These are phyloP conservation scores for Lactarius hatsudake DNA, from an alignment of 768 basidiomycete species.

Conservation along the genomic window DNA sequence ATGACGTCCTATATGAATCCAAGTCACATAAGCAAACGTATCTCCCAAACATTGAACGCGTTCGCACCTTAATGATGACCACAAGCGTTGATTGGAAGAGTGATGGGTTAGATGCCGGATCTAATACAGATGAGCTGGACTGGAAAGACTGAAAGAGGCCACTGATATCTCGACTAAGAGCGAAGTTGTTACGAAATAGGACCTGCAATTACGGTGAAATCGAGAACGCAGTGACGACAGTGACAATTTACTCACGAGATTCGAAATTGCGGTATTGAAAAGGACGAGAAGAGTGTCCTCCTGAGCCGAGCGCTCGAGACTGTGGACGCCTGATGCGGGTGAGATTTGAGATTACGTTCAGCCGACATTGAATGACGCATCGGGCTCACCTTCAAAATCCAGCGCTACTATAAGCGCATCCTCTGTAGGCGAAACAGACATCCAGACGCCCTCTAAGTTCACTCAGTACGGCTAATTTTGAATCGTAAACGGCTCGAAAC, in stretches of 20 bases:
- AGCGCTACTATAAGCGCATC: conserved; percentile 55
- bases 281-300: conserved; percentile 62
- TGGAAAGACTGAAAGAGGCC: conserved; percentile 64
- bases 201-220: conserved; percentile 40
- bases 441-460: conserved; percentile 56
- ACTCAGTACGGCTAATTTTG: background rate
- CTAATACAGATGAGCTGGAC: conserved; percentile 53
- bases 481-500: background rate
- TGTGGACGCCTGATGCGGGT: conserved; percentile 49
- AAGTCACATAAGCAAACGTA: too few species aligned
- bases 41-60: too few species aligned
- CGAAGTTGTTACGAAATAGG: conserved; percentile 64
- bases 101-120: conserved; percentile 56
- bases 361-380: background rate
- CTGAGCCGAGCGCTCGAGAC: conserved; percentile 61
- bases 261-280: conserved; percentile 65
- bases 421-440: conserved; percentile 62
- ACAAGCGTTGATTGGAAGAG: conserved; percentile 60
- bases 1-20: conserved; percentile 50
- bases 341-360: background rate
- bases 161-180: conserved; percentile 56
- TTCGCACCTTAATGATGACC: conserved; percentile 61
- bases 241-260: conserved; percentile 40
- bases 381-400: conserved; percentile 55
- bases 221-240: background rate